A percentile compares a stretch with the other conserved stretches of the same genome.
phyloP scores from a whole-genome alignment of 2,329 filamentous ascomycete species.

The Colletotrichum chlorophyti region DNA sequence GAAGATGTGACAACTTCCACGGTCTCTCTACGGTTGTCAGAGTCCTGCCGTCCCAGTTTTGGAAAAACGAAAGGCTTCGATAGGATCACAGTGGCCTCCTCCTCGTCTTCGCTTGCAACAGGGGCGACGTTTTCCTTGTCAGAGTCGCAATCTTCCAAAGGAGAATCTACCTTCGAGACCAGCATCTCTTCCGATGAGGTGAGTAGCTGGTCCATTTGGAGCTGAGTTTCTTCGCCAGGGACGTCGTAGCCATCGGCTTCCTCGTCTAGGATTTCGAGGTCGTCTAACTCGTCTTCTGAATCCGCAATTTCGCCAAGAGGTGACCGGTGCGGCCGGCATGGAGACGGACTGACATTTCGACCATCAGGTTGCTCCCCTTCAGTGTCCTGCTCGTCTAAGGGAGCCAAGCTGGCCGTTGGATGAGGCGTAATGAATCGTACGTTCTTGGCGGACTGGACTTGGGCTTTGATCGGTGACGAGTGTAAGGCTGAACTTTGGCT shows the following conservation, averaged over 20 bases:
- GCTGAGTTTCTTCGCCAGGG: constrained; percentile 29
- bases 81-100: constrained; percentile 19
- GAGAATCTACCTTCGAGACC: constrained; percentile 3
- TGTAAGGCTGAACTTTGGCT: constrained; percentile 20
- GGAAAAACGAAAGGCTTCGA: constrained; percentile 15
- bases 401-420: constrained; percentile 15
- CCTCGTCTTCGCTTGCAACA: constrained; percentile 6
- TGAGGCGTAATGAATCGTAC: constrained; percentile 29
- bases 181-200: constrained; percentile 22
- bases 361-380: constrained; percentile 11
- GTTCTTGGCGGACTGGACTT: constrained; percentile 31
- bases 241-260: constrained; percentile 28
- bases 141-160: constrained; percentile 19
- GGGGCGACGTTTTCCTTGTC: constrained; percentile 27
- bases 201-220: constrained; percentile 25
- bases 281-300: constrained; percentile 50
- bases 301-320: constrained; percentile 53
- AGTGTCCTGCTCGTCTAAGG: constrained; percentile 8
- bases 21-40: constrained; percentile 13
- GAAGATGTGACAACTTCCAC: constrained; percentile 25
- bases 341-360: constrained; percentile 16
- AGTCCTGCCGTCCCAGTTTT: background rate
- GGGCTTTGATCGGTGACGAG: constrained; percentile 28
- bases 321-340: constrained; percentile 6
- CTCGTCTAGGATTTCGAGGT: constrained; percentile 24